phyloP scores from a whole-genome alignment of 78 protist species.

The Cavenderia fasciculata region DNA sequence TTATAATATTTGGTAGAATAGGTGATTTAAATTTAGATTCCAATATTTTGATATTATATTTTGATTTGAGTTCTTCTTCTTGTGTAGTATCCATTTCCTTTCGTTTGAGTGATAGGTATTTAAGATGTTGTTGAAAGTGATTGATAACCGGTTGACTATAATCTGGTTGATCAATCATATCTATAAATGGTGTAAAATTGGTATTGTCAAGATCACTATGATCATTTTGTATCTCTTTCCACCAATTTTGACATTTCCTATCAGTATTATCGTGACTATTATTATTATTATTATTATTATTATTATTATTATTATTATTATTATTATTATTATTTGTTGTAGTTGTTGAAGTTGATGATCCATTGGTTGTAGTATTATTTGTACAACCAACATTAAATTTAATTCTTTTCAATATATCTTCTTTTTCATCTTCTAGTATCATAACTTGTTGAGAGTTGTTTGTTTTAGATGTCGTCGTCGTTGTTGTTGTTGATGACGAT shows the following conservation, averaged over 20 bases:
- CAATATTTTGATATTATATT: not conserved
- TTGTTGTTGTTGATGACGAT: not conserved
- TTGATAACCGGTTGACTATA: not conserved
- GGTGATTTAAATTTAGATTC: not conserved
- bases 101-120: not conserved
- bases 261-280: not conserved
- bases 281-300: not conserved
- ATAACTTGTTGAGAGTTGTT: not conserved
- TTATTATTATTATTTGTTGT: conserved; percentile 1
- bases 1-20: too few species aligned
- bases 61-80: not conserved
- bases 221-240: too few species aligned
- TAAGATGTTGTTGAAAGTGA: not conserved
- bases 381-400: not conserved
- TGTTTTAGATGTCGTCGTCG: not conserved
- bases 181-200: not conserved
- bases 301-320: not conserved
- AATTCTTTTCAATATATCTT: too few species aligned
- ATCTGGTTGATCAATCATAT: not conserved
- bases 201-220: not conserved
- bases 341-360: not conserved
- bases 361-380: not conserved
- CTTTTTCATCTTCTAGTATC: not conserved
- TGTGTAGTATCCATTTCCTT: not conserved
- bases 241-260: not conserved